These are phyloP conservation scores for Crataegus laevigata DNA, from an alignment of 306 rosid species.

Conservation along the genomic window DNA sequence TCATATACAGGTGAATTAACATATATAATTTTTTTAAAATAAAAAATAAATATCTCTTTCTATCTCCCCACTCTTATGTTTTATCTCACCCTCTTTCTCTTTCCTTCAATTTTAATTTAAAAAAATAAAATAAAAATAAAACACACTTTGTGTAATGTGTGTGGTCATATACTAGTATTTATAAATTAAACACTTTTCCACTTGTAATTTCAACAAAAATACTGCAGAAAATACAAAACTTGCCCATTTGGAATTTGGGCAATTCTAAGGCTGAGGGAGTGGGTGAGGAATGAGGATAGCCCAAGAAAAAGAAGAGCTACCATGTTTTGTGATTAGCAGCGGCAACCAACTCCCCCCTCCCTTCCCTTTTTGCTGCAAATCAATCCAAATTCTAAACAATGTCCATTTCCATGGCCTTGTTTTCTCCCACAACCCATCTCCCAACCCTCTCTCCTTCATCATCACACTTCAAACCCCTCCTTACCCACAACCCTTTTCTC, in stretches of 20 bases:
- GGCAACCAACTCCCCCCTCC: not conserved
- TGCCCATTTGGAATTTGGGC: not conserved
- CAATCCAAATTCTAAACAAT: conserved; percentile 12
- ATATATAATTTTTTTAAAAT: too few relatives aligned
- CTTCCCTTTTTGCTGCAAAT: not conserved
- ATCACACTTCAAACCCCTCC: conserved; percentile 21
- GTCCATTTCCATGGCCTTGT: conserved; percentile 65
- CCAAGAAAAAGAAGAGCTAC: not conserved
- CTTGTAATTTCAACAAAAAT: not conserved
- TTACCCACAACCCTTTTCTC: conserved; percentile 25
- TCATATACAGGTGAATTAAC: too few relatives aligned
- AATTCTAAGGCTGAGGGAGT: not conserved
- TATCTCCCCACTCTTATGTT: too few relatives aligned
- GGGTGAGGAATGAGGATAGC: conserved; percentile 9
- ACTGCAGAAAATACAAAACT: not conserved
- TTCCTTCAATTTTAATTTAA: too few relatives aligned
- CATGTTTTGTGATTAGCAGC: conserved; percentile 27
- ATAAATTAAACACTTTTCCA: not conserved
- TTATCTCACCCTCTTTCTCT: too few relatives aligned
- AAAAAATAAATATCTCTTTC: too few relatives aligned
- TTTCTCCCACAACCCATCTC: conserved; percentile 54
- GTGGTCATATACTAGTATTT: too few relatives aligned
- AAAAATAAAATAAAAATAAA: too few relatives aligned
- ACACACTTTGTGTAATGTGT: too few relatives aligned
- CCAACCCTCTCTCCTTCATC: conserved; percentile 40